Evolutionary conservation across 371 early-diverging fungal species (phyloP).

Genomic region (Apophysomyces sp.): DNA sequence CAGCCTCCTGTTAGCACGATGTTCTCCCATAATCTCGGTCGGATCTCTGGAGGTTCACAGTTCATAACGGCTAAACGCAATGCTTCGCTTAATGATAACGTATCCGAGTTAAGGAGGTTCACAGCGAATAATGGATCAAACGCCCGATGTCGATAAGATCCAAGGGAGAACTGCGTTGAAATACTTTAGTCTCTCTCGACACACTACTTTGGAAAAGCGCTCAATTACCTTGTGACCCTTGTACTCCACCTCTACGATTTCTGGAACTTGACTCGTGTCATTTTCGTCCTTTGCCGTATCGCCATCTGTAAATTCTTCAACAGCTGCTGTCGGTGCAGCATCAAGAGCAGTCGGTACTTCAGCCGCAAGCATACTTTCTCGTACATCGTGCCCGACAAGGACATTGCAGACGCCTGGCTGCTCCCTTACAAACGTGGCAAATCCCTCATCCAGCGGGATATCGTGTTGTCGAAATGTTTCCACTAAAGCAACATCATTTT

Average conservation of each 20-base stretch:
- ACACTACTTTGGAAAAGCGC: neutral
- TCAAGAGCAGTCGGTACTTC: slow-evolving; percentile 22
- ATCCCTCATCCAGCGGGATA: slow-evolving; percentile 47
- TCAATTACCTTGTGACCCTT: slow-evolving; percentile 53
- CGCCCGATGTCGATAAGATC: slow-evolving; percentile 56
- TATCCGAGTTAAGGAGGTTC: slow-evolving; percentile 39
- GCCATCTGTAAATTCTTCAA: slow-evolving; percentile 35
- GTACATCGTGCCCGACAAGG: slow-evolving; percentile 40
- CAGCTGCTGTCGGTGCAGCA: slow-evolving; percentile 31
- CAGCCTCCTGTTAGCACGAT: slow-evolving; percentile 75
- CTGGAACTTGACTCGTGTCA: slow-evolving; percentile 23
- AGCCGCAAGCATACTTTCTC: slow-evolving; percentile 21
- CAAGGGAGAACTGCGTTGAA: slow-evolving; percentile 66
- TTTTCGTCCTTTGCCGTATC: slow-evolving; percentile 28
- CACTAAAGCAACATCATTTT: slow-evolving; percentile 55
- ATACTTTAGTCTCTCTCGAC: too few species aligned
- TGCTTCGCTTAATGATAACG: slow-evolving; percentile 57
- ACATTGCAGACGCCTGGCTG: slow-evolving; percentile 56
- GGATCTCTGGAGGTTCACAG: slow-evolving; percentile 76
- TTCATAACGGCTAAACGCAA: slow-evolving; percentile 63
- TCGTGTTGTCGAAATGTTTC: slow-evolving; percentile 33
- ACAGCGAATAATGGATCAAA: slow-evolving; percentile 70
- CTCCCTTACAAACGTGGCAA: slow-evolving; percentile 62
- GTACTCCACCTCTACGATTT: slow-evolving; percentile 52
- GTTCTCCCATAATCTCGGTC: slow-evolving; percentile 80